Percentiles rank a stretch among this genome's conserved stretches.
Conservation (phyloP, 1,284 basidiomycete genomes). For the Neotropicomus parvogracilis region DNA sequence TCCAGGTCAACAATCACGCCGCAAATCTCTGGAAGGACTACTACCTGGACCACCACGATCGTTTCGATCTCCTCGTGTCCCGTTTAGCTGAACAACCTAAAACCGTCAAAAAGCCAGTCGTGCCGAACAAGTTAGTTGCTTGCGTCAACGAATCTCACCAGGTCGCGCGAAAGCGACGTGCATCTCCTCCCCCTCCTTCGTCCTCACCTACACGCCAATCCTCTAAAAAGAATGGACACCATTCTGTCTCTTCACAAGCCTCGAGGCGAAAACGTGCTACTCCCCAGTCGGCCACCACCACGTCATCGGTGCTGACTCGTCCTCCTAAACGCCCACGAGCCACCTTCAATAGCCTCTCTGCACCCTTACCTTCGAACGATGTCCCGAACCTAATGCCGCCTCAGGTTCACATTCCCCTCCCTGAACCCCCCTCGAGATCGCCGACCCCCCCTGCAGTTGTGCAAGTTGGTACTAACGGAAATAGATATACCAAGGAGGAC, state of each 20-base stretch:
- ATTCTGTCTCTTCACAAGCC: conserved; percentile 16
- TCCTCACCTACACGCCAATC: conserved; percentile 6
- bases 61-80: conserved; percentile 49
- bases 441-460: conserved; percentile 58
- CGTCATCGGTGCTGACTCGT: conserved; percentile 23
- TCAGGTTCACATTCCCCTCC: conserved; percentile 52
- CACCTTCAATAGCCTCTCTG: conserved; percentile 58
- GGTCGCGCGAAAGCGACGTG: conserved; percentile 29
- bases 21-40: conserved; percentile 66
- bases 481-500: conserved; percentile 63
- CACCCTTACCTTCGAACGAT: conserved; percentile 37
- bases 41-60: conserved; percentile 61
- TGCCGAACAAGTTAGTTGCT: conserved; percentile 26
- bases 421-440: conserved; percentile 60
- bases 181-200: conserved; percentile 15
- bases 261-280: conserved; percentile 20
- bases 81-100: conserved; percentile 31
- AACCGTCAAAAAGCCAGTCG: conserved; percentile 48
- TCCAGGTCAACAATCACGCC: conserved; percentile 45
- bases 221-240: conserved; percentile 14
- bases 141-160: conserved; percentile 20
- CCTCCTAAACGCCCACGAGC: conserved; percentile 34
- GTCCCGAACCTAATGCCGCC: conserved; percentile 49
- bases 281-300: conserved; percentile 11
- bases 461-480: conserved; percentile 42